Percentiles rank a stretch among this genome's conserved stretches.
phyloP scores from a whole-genome alignment of 1,139 yeast genomes.

The Taiozyma onychis region DNA sequence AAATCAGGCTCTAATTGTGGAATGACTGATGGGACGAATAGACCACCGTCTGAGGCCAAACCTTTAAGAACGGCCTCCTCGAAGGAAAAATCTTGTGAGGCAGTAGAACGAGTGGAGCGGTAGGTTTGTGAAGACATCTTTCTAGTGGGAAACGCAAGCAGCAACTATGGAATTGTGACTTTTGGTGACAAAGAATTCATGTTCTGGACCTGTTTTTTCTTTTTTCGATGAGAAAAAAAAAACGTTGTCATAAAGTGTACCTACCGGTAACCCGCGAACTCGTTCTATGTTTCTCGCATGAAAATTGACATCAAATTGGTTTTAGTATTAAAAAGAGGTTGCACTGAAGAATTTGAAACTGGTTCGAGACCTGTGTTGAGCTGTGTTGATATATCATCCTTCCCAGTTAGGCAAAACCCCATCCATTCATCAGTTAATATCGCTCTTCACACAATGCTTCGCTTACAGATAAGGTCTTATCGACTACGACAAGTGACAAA shows the following conservation, averaged over 20 bases:
- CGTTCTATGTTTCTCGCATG: not conserved
- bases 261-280: not conserved
- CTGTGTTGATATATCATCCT: too few relatives aligned
- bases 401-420: too few relatives aligned
- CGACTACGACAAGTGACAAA: not conserved
- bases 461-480: not conserved
- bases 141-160: not conserved
- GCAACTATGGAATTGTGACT: not conserved
- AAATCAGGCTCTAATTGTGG: slow-evolving; percentile 63
- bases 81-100: slow-evolving; percentile 55
- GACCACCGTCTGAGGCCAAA: slow-evolving; percentile 93
- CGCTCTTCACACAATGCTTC: not conserved
- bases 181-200: not conserved
- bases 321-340: not conserved
- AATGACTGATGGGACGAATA: slow-evolving; percentile 79
- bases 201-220: not conserved
- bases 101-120: slow-evolving; percentile 80
- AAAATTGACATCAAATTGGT: not conserved
- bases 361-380: not conserved
- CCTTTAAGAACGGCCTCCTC: slow-evolving; percentile 95
- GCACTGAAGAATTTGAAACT: not conserved
- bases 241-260: not conserved
- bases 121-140: slow-evolving; percentile 47
- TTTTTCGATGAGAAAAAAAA: not conserved
- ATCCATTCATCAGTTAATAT: not conserved